Evolutionary conservation across 1,139 yeast genomes (phyloP).

Genomic region (Pichia inconspicua): DNA sequence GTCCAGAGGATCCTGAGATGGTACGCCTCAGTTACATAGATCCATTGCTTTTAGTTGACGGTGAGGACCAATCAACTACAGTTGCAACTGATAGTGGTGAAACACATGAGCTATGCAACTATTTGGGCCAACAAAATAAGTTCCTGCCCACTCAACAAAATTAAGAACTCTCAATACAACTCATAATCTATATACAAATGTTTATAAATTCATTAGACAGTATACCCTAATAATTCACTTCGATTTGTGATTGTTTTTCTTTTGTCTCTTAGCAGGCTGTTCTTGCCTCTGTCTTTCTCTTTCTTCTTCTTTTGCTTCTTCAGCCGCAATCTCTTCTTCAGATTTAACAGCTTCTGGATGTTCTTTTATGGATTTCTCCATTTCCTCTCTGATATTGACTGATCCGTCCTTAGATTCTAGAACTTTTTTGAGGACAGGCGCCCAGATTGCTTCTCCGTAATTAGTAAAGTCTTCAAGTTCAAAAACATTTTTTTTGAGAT

Average conservation of each 20-base stretch:
- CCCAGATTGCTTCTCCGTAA: conserved; percentile 59
- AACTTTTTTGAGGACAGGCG: conserved; percentile 49
- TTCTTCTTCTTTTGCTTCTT: conserved; percentile 5
- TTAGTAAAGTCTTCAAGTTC: conserved; percentile 55
- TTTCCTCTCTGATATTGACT: conserved; percentile 28
- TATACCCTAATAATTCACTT: background rate
- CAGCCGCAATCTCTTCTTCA: conserved; percentile 4
- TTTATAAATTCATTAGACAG: background rate
- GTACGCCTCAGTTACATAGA: conserved; percentile 39
- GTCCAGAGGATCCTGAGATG: conserved; percentile 47
- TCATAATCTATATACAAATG: background rate
- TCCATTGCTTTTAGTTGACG: conserved; percentile 24
- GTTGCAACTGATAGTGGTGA: background rate
- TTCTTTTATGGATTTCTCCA: conserved; percentile 17
- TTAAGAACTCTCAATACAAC: background rate
- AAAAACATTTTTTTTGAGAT: conserved; percentile 55
- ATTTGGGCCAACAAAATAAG: conserved; percentile 4
- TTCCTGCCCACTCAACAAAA: background rate
- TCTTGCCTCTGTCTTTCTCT: conserved; percentile 1
- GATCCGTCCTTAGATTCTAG: conserved; percentile 32
- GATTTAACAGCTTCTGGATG: conserved; percentile 11
- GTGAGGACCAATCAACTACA: background rate
- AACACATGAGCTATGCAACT: conserved; percentile 12
- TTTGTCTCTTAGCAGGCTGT: conserved; percentile 9
- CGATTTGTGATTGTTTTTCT: background rate